A percentile compares a stretch with the other conserved stretches of the same genome.
Conservation (phyloP, 163 green algal genomes). For the Scenedesmus sp. region DNA sequence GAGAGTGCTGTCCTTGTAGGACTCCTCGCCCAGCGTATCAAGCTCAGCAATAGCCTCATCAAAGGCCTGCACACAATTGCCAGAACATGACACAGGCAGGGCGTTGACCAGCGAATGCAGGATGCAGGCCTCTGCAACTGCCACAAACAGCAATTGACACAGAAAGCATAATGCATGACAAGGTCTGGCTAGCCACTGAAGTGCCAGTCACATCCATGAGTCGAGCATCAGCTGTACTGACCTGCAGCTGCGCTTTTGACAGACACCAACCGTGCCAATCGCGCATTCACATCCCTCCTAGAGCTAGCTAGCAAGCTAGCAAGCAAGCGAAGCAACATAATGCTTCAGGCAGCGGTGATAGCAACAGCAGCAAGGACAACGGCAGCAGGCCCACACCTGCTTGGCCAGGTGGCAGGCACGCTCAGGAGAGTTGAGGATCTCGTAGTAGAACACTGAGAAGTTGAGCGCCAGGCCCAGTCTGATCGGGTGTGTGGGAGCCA, state of each 20-base stretch:
- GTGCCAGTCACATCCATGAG: no score
- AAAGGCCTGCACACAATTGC: conserved; percentile 88
- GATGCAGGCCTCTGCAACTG: background rate
- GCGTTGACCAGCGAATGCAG: background rate
- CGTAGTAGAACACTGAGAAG: conserved; percentile 99
- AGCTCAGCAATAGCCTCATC: conserved; percentile 99
- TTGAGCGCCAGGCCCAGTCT: conserved; percentile 99
- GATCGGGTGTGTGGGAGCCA: conserved; percentile 99
- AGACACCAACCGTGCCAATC: no score
- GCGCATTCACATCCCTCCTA: no score
- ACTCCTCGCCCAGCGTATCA: conserved; percentile 98
- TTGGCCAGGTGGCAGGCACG: conserved; percentile 98
- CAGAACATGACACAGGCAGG: background rate
- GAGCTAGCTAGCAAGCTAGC: no score
- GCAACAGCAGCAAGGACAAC: background rate
- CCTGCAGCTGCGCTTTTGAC: background rate
- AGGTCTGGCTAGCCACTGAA: background rate
- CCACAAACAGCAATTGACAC: no score
- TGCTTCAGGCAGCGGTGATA: background rate
- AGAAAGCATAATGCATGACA: no score
- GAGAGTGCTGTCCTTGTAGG: conserved; percentile 99
- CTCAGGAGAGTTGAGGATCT: conserved; percentile 99
- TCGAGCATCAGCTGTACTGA: no score
- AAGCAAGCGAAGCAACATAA: no score
- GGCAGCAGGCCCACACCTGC: conserved; percentile 70